Evolutionary conservation across 257 asterid genomes (phyloP).

Genomic region (Eustoma russellianum): DNA sequence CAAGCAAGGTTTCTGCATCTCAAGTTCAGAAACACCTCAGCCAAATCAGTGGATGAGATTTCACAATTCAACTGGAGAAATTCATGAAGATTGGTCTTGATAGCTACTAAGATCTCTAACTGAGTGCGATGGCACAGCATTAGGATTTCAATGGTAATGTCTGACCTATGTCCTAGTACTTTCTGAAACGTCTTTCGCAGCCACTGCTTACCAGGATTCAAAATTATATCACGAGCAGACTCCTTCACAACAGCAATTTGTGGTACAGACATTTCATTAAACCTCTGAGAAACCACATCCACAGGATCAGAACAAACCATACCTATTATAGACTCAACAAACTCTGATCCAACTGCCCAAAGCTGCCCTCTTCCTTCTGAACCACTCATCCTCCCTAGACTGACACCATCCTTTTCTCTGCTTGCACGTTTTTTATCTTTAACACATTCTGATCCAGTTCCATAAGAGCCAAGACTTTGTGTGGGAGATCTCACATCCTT

Average conservation of each 20-base stretch:
- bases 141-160: slow-evolving; percentile 53
- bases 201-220: slow-evolving; percentile 57
- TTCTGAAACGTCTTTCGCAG: slow-evolving; percentile 74
- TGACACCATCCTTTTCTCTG: slow-evolving; percentile 44
- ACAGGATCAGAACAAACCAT: slow-evolving; percentile 80
- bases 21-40: slow-evolving; percentile 68
- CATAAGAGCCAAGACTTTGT: slow-evolving; percentile 49
- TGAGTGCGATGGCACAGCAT: slow-evolving; percentile 49
- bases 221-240: slow-evolving; percentile 54
- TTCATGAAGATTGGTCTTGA: slow-evolving; percentile 75
- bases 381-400: slow-evolving; percentile 28
- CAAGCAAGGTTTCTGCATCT: slow-evolving; percentile 75
- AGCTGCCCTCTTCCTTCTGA: slow-evolving; percentile 46
- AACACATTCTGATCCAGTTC: slow-evolving; percentile 43
- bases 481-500: slow-evolving; percentile 26
- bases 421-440: slow-evolving; percentile 35
- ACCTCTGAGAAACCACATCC: slow-evolving; percentile 44
- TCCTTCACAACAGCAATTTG: slow-evolving; percentile 54
- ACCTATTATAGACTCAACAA: slow-evolving; percentile 65
- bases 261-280: slow-evolving; percentile 48
- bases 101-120: slow-evolving; percentile 77
- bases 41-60: slow-evolving; percentile 50
- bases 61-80: slow-evolving; percentile 45
- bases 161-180: slow-evolving; percentile 55
- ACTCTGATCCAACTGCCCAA: slow-evolving; percentile 47